Conservation (phyloP, 768 basidiomycete species). For the Dentipellis fragilis region DNA sequence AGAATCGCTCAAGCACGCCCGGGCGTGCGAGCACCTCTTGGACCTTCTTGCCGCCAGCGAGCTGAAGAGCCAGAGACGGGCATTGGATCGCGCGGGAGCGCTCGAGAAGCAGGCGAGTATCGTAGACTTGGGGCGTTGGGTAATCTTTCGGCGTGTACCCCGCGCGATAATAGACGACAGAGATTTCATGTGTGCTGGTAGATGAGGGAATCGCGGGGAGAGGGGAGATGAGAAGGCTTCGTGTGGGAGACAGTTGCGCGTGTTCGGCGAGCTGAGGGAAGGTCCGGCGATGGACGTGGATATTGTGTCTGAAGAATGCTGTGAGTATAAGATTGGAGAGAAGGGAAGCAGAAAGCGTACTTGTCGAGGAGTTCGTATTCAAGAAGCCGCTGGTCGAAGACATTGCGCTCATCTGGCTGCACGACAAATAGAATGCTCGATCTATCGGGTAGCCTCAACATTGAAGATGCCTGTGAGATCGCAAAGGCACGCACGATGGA, state of each 20-base stretch:
- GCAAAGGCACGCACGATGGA: conserved; percentile 30
- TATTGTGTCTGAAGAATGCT: conserved; percentile 44
- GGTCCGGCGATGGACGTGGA: conserved; percentile 68
- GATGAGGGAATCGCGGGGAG: conserved; percentile 21
- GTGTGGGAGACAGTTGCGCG: conserved; percentile 33
- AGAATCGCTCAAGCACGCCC: conserved; percentile 66
- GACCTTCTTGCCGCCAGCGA: conserved; percentile 95
- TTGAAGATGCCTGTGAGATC: background rate
- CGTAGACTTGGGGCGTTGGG: conserved; percentile 52
- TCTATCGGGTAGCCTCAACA: conserved; percentile 17
- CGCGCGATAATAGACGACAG: conserved; percentile 84
- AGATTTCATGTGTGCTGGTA: conserved; percentile 50
- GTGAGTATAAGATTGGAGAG: background rate
- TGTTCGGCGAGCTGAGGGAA: conserved; percentile 54
- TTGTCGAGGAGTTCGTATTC: conserved; percentile 79
- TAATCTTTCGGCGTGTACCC: conserved; percentile 84
- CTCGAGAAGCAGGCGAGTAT: conserved; percentile 71
- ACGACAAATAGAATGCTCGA: conserved; percentile 79
- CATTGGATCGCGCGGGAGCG: conserved; percentile 85
- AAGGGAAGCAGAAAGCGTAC: conserved; percentile 32
- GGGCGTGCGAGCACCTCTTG: conserved; percentile 78
- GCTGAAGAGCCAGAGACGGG: conserved; percentile 80
- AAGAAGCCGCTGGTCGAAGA: conserved; percentile 86
- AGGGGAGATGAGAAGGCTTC: conserved; percentile 29
- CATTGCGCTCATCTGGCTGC: conserved; percentile 80